Evolutionary conservation across 108 stramenopile species (phyloP), one percentile per base, ranked within the genome.

Genomic region (Chaetoceros tenuissimus): DNA sequence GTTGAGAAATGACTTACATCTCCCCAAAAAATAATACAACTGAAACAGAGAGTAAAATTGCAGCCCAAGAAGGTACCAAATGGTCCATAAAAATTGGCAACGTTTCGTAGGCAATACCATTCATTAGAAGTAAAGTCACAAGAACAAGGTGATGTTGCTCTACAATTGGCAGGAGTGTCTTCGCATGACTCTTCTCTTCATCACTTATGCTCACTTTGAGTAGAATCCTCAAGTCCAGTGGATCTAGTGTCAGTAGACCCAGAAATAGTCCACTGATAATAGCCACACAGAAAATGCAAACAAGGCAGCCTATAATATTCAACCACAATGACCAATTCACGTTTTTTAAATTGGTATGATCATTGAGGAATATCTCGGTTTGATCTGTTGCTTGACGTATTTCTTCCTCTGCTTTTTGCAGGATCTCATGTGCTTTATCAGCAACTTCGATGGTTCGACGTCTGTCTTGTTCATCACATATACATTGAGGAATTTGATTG

Each of bases 61-160:
- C 90, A 29, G 77, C 49, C 69, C 80, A 94, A 17, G 67, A 68
- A 21, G 94, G 94, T 24, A 94, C 58, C 55, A 95, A 57, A 25
- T 85, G 62, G 56, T 90, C 90, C 24, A 94, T 46, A 62, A 96
- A 94, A n/a, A 96, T 55, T 1, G 95, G 94, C 40, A 96, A 73
- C 16, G 83, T 80, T 65, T 96, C 89, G 57, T 85, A 87, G n/a
- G 83, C 78, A 2, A 82, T 30, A 13, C 93, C 81, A 75, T 96
- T 94, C 58, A 89, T 73, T n/a, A 95, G 63, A 5, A 96, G 71
- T 10, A 96, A 68, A 3, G 92, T 94, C 24, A 92, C 88, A 13
- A 96, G 74, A 2, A 94, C 68, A 24, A 76, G 78, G 73, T 96
- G 96, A 30, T 88, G 87, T 31, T 79, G 57, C 53, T 69, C 40